Percentiles rank a stretch among this genome's conserved stretches.
These are phyloP conservation scores for Zasmidium citrigriseum DNA, from an alignment of 2,329 filamentous ascomycete species.

Conservation along the genomic window DNA sequence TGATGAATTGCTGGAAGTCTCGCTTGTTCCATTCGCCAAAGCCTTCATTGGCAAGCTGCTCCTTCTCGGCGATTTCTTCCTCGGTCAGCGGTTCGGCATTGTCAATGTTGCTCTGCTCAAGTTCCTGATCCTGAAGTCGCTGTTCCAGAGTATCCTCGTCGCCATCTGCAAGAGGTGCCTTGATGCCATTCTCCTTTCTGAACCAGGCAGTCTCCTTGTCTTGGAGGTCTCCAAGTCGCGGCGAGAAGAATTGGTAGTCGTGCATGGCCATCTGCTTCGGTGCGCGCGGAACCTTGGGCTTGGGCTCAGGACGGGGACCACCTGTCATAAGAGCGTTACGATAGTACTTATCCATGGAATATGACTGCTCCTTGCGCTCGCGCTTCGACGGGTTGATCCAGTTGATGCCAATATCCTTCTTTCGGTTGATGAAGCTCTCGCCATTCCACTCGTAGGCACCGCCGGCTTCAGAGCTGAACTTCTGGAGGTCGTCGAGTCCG, in stretches of 20 bases:
- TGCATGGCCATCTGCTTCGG: constrained; percentile 91
- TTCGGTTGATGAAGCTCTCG: constrained; percentile 83
- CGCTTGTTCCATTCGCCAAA: constrained; percentile 95
- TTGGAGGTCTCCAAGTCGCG: constrained; percentile 80
- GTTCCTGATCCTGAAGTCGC: constrained; percentile 81
- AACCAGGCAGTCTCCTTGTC: constrained; percentile 96
- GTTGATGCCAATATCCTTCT: constrained; percentile 83
- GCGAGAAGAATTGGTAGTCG: constrained; percentile 96
- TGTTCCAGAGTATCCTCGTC: constrained; percentile 84
- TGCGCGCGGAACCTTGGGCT: constrained; percentile 92
- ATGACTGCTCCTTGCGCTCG: constrained; percentile 96
- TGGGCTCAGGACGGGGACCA: constrained; percentile 75
- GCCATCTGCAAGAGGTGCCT: constrained; percentile 85
- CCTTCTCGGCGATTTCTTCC: constrained; percentile 85
- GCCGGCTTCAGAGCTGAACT: constrained; percentile 87
- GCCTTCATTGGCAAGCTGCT: constrained; percentile 75
- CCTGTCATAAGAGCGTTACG: constrained; percentile 84
- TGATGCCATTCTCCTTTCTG: constrained; percentile 94
- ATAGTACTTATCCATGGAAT: constrained; percentile 99
- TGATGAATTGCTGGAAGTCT: constrained; percentile 98
- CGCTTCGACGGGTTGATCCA: constrained; percentile 99
- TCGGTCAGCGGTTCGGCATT: constrained; percentile 85
- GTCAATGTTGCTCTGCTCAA: constrained; percentile 91
- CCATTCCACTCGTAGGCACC: constrained; percentile 96
- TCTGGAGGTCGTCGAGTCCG: constrained; percentile 93